phyloP scores from a whole-genome alignment of 139 green algal species.

The Chlorella sp. region DNA sequence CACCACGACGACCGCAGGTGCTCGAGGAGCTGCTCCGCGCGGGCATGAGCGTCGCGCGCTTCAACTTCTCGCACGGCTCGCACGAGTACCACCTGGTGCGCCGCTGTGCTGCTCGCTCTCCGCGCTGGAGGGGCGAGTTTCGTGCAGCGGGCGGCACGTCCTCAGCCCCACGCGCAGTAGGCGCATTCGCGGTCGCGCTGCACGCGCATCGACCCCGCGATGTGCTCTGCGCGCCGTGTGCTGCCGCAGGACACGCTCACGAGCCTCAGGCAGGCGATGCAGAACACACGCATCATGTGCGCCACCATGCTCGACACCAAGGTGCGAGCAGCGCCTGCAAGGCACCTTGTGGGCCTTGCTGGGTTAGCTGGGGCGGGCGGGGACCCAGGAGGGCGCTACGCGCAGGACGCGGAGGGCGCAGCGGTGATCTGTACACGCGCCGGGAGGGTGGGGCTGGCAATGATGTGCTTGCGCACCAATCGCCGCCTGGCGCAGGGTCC shows the following conservation, averaged over 20 bases:
- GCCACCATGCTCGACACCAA: constrained; percentile 99
- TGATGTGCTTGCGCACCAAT: background rate
- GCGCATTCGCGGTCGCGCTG: too few relatives aligned
- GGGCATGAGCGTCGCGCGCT: constrained; percentile 92
- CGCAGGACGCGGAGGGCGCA: background rate
- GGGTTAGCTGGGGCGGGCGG: too few relatives aligned
- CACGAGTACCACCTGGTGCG: constrained; percentile 92
- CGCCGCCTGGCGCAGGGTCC: constrained; percentile 59
- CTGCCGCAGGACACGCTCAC: constrained; percentile 91
- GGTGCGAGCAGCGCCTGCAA: constrained; percentile 39
- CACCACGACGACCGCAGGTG: constrained; percentile 46
- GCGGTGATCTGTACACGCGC: background rate
- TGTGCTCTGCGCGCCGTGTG: too few relatives aligned
- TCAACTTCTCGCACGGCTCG: constrained; percentile 95
- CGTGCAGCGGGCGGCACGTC: too few relatives aligned
- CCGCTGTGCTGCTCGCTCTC: too few relatives aligned
- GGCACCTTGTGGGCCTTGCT: too few relatives aligned
- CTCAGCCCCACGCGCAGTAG: too few relatives aligned
- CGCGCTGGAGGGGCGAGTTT: too few relatives aligned
- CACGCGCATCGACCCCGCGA: too few relatives aligned
- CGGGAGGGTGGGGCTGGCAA: background rate
- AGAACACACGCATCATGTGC: constrained; percentile 92
- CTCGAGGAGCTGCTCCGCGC: constrained; percentile 83
- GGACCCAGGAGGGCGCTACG: background rate
- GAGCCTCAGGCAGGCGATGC: constrained; percentile 76